Base-by-base conservation (phyloP, 2,329 filamentous ascomycete genomes). In the Pseudocercospora macadamiae region DNA sequence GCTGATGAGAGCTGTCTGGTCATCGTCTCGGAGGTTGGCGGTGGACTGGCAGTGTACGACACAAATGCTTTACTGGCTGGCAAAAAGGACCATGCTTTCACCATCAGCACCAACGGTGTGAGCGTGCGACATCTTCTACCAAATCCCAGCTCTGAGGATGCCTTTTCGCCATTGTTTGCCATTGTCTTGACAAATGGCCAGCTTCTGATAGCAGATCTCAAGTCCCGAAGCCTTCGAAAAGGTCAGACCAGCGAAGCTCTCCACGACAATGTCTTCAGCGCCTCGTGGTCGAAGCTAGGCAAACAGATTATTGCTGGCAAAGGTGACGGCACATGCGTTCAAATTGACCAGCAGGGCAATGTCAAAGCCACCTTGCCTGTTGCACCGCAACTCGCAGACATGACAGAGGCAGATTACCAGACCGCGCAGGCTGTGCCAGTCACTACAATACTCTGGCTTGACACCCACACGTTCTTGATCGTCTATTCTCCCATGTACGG, bases 301-400 rank as follows among this genome's bases (percentile, higher is more conserved):
- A 99, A 96, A 73, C 93, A 97, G 72, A 80, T 99, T 42, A 88
- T 96, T 44, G 93, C 91, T 65, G 95, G 96, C 14, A 80, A 95
- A 66, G 86, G 82, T 5, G 86, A 97, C 75, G 95, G 95, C 58
- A 87, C 86, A 10, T 87, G 89, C 53, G 83, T 84, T 56, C 93
- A 97, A 73, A 88, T 97, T 84, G 91, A 90, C 6, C 90, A 89
- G 0, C 85, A 91, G 67, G 93, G 93, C 47, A 83, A 83, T 37
- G 81, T 84, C 25, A 95, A 93, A 76, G 92, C 83, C 32, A 82
- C 87, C 53, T 90, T 99, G 47, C 91, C 93, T 21, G 85, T 86
- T 59, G 91, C 93, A 2, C 86, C 90, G 4, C 82, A 82, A 57
- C 69, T 95, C 6, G 44, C 53, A 7, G 54, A 57, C n/a, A 39